Evolutionary conservation across 2,329 filamentous ascomycete species (phyloP).

Genomic region (Trichoderma atrobrunneum): DNA sequence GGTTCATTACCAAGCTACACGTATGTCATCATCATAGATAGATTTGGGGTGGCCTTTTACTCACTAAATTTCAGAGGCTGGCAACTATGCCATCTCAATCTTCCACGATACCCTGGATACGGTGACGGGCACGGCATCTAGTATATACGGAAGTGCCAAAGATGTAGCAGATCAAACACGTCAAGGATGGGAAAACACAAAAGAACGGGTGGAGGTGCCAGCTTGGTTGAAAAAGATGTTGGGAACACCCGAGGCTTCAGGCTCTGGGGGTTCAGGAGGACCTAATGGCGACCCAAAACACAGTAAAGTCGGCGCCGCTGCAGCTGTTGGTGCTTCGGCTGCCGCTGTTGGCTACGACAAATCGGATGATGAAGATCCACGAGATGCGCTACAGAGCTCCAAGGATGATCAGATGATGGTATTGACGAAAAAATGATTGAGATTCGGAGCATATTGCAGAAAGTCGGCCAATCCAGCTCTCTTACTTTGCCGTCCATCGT

Average conservation of each 20-base stretch:
- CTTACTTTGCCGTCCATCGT: slow-evolving; percentile 93
- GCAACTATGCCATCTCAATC: slow-evolving; percentile 58
- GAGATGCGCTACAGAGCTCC: slow-evolving; percentile 63
- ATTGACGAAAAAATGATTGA: slow-evolving; percentile 98
- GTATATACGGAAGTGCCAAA: slow-evolving; percentile 67
- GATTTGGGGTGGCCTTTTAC: slow-evolving; percentile 17
- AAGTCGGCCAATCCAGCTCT: slow-evolving; percentile 85
- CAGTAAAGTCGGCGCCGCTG: slow-evolving; percentile 59
- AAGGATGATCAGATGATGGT: slow-evolving; percentile 99
- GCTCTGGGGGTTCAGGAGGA: slow-evolving; percentile 49
- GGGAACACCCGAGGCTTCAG: slow-evolving; percentile 57
- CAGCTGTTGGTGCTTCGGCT: slow-evolving; percentile 68
- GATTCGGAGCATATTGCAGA: slow-evolving; percentile 86
- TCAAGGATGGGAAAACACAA: slow-evolving; percentile 79
- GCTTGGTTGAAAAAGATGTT: slow-evolving; percentile 80
- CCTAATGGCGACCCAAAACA: slow-evolving; percentile 55
- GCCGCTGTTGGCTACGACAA: slow-evolving; percentile 77
- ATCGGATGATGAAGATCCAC: slow-evolving; percentile 61
- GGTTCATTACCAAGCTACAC: slow-evolving; percentile 91
- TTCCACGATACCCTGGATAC: slow-evolving; percentile 71
- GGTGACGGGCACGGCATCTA: slow-evolving; percentile 65
- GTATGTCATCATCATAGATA: slow-evolving; percentile 49
- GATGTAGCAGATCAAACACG: slow-evolving; percentile 76
- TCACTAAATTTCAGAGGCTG: slow-evolving; percentile 42
- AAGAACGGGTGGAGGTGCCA: slow-evolving; percentile 65